Evolutionary conservation across 2,329 filamentous ascomycete species (phyloP).

Genomic region (Sarocladiaceae sp.): DNA sequence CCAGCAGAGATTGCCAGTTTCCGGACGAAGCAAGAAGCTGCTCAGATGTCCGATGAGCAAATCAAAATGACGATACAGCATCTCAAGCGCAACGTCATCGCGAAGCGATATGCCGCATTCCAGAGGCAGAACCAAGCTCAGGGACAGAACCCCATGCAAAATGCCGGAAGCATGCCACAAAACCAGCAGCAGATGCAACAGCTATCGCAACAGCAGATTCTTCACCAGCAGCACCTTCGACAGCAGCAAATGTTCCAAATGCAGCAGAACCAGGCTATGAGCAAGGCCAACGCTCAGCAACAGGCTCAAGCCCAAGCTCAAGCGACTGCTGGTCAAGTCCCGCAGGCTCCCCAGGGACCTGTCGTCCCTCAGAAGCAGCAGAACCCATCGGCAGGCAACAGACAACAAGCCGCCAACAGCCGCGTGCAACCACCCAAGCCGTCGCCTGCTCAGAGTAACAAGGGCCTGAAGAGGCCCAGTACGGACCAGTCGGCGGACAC

Average conservation of each 20-base stretch:
- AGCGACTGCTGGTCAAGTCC: slow-evolving; percentile 6
- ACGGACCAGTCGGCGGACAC: slow-evolving; percentile 36
- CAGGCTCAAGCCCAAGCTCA: slow-evolving; percentile 11
- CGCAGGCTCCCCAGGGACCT: slow-evolving; percentile 10
- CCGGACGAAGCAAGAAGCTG: slow-evolving; percentile 20
- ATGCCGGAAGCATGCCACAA: slow-evolving; percentile 27
- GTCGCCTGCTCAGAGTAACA: slow-evolving; percentile 32
- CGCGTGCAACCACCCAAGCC: slow-evolving; percentile 29
- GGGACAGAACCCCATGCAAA: slow-evolving; percentile 28
- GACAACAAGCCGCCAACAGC: slow-evolving; percentile 22
- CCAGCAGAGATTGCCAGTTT: slow-evolving; percentile 27
- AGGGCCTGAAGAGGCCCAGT: slow-evolving; percentile 45
- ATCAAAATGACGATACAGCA: slow-evolving; percentile 23
- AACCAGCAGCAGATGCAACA: slow-evolving; percentile 30
- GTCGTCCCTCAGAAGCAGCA: slow-evolving; percentile 23
- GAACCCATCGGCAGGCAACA: slow-evolving; percentile 21
- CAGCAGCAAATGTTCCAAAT: slow-evolving; percentile 37
- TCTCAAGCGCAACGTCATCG: slow-evolving; percentile 24
- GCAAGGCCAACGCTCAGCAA: slow-evolving; percentile 8
- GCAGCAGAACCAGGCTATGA: slow-evolving; percentile 18
- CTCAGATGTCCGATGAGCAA: slow-evolving; percentile 26
- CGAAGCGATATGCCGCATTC: slow-evolving; percentile 15
- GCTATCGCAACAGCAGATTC: slow-evolving; percentile 26
- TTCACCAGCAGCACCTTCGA: slow-evolving; percentile 32
- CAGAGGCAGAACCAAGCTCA: slow-evolving; percentile 30